These are phyloP conservation scores for Backusella liffmaniae DNA, from an alignment of 192 early-diverging fungal species.

Conservation along the genomic window DNA sequence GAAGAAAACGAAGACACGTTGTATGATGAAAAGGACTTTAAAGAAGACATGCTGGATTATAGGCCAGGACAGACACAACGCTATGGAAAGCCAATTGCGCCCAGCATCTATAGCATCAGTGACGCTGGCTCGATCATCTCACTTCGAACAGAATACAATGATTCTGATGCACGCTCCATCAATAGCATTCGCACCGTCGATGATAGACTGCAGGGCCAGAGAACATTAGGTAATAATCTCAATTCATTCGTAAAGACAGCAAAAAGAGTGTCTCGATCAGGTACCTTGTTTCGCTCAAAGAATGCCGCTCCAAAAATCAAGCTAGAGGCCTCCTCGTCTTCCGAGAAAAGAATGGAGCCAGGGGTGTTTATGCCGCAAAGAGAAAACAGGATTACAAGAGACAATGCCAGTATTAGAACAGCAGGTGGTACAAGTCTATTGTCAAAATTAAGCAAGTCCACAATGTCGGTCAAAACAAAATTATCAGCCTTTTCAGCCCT, in stretches of 20 bases:
- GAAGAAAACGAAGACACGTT: background rate
- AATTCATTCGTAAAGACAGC: background rate
- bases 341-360: background rate
- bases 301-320: background rate
- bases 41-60: slow-evolving; percentile 17
- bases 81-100: background rate
- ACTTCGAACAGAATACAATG: slow-evolving; percentile 25
- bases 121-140: slow-evolving; percentile 24
- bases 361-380: background rate
- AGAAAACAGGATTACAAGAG: slow-evolving; percentile 8
- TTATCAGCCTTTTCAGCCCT: slow-evolving; percentile 23
- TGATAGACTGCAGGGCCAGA: background rate
- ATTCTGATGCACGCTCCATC: slow-evolving; percentile 23
- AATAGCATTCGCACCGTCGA: slow-evolving; percentile 18
- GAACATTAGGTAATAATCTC: background rate
- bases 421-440: slow-evolving; percentile 19
- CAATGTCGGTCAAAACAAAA: slow-evolving; percentile 27
- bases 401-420: slow-evolving; percentile 8
- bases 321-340: background rate
- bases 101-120: slow-evolving; percentile 12
- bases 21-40: slow-evolving; percentile 6
- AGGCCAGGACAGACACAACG: slow-evolving; percentile 2
- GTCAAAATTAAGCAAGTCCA: slow-evolving; percentile 25
- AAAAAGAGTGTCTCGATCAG: slow-evolving; percentile 4
- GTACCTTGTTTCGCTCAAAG: slow-evolving; percentile 7